Conservation (phyloP, 176 grass and related monocot species). For the Poa pratensis region DNA sequence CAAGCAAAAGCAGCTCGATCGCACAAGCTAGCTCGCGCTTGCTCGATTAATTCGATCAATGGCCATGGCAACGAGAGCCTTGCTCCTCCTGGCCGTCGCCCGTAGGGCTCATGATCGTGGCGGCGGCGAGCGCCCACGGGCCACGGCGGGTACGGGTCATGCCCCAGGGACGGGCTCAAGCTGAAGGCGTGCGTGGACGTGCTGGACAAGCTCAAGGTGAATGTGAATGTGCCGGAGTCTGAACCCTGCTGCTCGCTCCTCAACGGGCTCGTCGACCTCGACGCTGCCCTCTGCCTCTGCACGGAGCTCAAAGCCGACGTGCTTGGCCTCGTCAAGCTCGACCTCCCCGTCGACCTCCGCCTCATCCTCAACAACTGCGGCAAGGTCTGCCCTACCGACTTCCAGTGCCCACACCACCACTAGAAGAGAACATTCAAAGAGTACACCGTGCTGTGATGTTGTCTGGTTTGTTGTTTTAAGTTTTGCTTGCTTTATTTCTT, state of each 20-base stretch:
- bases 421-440: neutral
- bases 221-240: neutral
- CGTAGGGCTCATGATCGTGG: constrained; percentile 9
- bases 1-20: constrained; percentile 6
- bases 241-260: constrained; percentile 54
- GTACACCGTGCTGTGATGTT: neutral
- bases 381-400: constrained; percentile 41
- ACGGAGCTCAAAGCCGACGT: constrained; percentile 50
- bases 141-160: neutral
- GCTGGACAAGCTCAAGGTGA: neutral
- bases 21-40: neutral
- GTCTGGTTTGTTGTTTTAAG: neutral
- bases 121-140: constrained; percentile 40
- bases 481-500: neutral
- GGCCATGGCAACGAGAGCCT: constrained; percentile 42
- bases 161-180: constrained; percentile 47
- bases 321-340: constrained; percentile 38
- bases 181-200: constrained; percentile 46
- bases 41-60: neutral
- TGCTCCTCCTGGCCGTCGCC: constrained; percentile 49
- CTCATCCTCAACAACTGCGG: constrained; percentile 56
- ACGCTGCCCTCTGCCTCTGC: constrained; percentile 57
- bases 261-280: constrained; percentile 31
- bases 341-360: constrained; percentile 52
- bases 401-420: constrained; percentile 15